Evolutionary conservation across 306 rosid species (phyloP).

Genomic region (Ochetophila trinervis): DNA sequence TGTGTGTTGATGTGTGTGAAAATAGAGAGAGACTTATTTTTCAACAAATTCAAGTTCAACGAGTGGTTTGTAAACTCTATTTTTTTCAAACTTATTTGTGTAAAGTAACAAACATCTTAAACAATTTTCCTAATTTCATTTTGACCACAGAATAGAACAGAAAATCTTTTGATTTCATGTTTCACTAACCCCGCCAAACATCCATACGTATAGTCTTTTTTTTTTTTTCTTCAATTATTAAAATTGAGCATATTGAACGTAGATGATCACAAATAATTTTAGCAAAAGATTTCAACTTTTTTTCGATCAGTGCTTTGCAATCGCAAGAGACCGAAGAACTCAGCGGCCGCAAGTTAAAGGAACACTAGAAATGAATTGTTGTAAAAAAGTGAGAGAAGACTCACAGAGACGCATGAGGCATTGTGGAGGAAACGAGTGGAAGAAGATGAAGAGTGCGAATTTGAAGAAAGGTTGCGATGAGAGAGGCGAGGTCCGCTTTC

Average conservation of each 20-base stretch:
- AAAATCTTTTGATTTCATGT: background rate
- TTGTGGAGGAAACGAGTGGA: constrained; percentile 12
- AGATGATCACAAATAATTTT: background rate
- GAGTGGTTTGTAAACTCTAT: too few species aligned
- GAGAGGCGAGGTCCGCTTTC: constrained; percentile 40
- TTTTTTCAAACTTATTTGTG: too few species aligned
- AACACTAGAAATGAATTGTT: background rate
- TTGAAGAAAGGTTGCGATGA: background rate
- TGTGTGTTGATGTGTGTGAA: background rate
- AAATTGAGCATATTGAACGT: background rate
- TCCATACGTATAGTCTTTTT: too few species aligned
- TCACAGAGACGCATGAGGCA: constrained; percentile 69
- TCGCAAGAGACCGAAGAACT: background rate
- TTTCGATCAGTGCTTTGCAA: background rate
- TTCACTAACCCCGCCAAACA: too few species aligned
- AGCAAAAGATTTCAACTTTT: too few species aligned
- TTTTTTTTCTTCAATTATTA: background rate
- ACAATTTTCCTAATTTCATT: background rate
- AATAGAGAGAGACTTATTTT: too few species aligned
- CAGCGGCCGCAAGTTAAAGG: background rate
- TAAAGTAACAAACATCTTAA: too few species aligned
- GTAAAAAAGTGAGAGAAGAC: constrained; percentile 17
- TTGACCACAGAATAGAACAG: background rate
- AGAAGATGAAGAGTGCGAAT: constrained; percentile 25
- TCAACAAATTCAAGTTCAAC: too few species aligned